These are phyloP conservation scores for Poa pratensis DNA, from an alignment of 176 grass and related monocot genomes.

Conservation along the genomic window DNA sequence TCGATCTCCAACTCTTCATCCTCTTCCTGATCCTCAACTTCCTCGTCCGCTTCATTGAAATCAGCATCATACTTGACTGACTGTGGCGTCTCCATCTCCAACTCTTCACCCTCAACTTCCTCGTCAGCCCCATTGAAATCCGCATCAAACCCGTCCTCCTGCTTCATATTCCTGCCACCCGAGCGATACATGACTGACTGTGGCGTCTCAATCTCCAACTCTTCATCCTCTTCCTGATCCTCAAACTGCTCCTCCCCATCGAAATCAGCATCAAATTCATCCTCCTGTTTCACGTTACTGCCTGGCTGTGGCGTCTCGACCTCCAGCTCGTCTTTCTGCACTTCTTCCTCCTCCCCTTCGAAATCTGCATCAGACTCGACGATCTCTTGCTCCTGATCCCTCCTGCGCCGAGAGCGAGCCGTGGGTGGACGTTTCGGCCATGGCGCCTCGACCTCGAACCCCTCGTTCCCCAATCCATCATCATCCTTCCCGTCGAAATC, in stretches of 20 bases:
- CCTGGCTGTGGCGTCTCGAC: conserved; percentile 5
- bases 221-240: conserved; percentile 39
- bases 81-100: conserved; percentile 12
- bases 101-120: conserved; percentile 31
- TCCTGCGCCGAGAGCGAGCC: neutral
- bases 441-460: conserved; percentile 13
- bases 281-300: neutral
- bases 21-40: conserved; percentile 14
- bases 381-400: neutral
- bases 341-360: neutral
- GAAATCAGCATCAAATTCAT: neutral
- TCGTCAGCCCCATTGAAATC: neutral
- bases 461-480: conserved; percentile 16
- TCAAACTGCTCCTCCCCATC: neutral
- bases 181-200: neutral
- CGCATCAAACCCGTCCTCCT: neutral
- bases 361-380: neutral
- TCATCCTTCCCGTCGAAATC: neutral
- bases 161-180: no score
- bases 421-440: neutral
- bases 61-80: neutral
- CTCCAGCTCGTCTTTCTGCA: conserved; percentile 45
- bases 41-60: conserved; percentile 21
- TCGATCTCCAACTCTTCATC: conserved; percentile 45
- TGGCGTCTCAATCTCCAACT: conserved; percentile 27